Evolutionary conservation across 1,284 basidiomycete species (phyloP).

Genomic region (Irpex rosettiformis): DNA sequence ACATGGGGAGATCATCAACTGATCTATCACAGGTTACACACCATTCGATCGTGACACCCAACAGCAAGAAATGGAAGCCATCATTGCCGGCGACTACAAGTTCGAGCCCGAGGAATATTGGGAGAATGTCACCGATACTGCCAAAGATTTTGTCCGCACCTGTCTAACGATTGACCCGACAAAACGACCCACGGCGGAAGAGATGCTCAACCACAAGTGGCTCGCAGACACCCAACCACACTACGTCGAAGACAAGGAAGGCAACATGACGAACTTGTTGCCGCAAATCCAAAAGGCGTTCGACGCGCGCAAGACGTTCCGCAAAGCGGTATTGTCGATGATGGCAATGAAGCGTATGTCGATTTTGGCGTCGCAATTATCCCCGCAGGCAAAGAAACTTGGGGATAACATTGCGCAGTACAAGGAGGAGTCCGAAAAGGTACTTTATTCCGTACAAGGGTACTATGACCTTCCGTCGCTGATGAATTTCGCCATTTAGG

Average conservation of each 20-base stretch:
- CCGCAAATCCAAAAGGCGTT: conserved; percentile 88
- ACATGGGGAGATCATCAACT: neutral
- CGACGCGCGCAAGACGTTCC: conserved; percentile 85
- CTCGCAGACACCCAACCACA: conserved; percentile 64
- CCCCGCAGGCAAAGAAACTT: conserved; percentile 48
- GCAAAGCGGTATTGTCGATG: conserved; percentile 83
- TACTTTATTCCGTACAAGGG: too few species aligned
- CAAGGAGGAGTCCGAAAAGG: conserved; percentile 81
- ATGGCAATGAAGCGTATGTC: conserved; percentile 82
- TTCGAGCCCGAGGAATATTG: conserved; percentile 92
- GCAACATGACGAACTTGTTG: conserved; percentile 76
- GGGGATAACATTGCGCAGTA: conserved; percentile 63
- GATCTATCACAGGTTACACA: conserved; percentile 64
- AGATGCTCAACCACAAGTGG: conserved; percentile 80
- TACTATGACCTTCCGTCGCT: too few species aligned
- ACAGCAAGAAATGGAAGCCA: conserved; percentile 89
- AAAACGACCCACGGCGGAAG: conserved; percentile 71
- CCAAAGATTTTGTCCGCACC: conserved; percentile 74
- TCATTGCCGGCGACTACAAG: conserved; percentile 87
- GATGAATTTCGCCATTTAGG: too few species aligned
- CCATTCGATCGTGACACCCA: conserved; percentile 91
- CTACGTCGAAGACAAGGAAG: conserved; percentile 66
- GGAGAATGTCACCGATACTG: conserved; percentile 78
- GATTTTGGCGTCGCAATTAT: conserved; percentile 40
- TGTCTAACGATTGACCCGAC: conserved; percentile 85